Evolutionary conservation across 2,329 filamentous ascomycete species (phyloP).

Genomic region (Aspergillus tamarii): DNA sequence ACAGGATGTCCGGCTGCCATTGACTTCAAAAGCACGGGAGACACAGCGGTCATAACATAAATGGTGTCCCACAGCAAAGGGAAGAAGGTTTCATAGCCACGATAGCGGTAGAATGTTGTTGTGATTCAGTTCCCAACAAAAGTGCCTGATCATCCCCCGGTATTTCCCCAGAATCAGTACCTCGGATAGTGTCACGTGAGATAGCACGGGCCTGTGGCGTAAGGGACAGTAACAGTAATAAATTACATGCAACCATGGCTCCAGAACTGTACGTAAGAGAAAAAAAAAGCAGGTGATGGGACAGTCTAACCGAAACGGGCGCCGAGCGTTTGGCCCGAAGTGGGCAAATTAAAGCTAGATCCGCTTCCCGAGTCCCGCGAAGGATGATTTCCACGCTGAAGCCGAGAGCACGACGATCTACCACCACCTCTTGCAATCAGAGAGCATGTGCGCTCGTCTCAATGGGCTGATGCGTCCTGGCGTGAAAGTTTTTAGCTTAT

Average conservation of each 20-base stretch:
- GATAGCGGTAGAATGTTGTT: conserved; percentile 6
- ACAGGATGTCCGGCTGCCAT: conserved; percentile 9
- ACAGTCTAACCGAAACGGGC: background rate
- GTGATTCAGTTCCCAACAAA: conserved; percentile 27
- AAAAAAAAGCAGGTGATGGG: background rate
- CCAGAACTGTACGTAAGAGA: background rate
- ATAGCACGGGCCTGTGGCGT: conserved; percentile 23
- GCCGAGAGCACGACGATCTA: conserved; percentile 21
- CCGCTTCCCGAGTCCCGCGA: background rate
- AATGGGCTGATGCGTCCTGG: background rate
- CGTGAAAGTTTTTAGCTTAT: background rate
- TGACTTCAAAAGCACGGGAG: conserved; percentile 2
- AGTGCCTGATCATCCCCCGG: conserved; percentile 27
- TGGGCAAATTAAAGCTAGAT: background rate
- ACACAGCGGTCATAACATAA: conserved; percentile 7
- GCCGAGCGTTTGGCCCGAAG: background rate
- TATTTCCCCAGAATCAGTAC: conserved; percentile 30
- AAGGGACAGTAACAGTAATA: conserved; percentile 2
- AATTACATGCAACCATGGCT: background rate
- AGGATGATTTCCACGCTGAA: conserved; percentile 29
- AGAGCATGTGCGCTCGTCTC: background rate
- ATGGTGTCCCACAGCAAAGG: background rate
- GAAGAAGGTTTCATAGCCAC: background rate
- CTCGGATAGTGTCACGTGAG: conserved; percentile 27
- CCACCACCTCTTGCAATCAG: background rate